Evolutionary conservation across 2,329 filamentous ascomycete species (phyloP), one percentile per base, ranked within the genome.

Genomic region (Exophiala lecanii-corni): DNA sequence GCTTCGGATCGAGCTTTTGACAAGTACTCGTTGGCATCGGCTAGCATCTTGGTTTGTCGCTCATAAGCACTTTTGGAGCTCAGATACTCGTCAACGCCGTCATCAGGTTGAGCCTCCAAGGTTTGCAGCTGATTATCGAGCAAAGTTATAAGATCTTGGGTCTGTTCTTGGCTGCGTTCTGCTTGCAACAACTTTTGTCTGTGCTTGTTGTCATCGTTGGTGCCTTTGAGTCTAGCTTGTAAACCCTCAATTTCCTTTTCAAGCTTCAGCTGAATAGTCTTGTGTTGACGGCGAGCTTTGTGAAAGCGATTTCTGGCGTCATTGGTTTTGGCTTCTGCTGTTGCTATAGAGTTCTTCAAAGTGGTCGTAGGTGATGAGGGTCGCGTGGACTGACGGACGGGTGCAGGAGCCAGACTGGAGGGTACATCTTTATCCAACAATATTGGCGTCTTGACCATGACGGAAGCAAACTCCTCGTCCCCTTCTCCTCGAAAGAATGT

Each of bases 361-460:
- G 79, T 82, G 12, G 79, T 81, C 10, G 74, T 76, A 12, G 79
- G 79, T 17, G 79, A 82, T 28, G 78, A 78, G 34, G 79, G 79
- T 32, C 78, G 74, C 42, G 81, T 70, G 20, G 75, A 70, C 49
- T 77, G 75, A 48, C 78, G 76, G 36, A 73, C 69, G 32, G 75
- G 68, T 18, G 75, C 67, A 13, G 69, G 61, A 18, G 69, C 60
- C 41, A 48, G 61, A 41, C 57, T 55, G 37, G 64, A 64, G 74
- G 76, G 72, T 66, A 77, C 72, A 59, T 82, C 79, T 48, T 73
- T 68, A 51, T 76, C 73, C 21, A 74, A 73, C 52, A 77, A 69
- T 43, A 74, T 65, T 41, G 77, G 77, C 33, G 79, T 82, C 63
- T 80, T 80, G 57, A 82, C 71, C 62, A 75, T 79, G 50, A 76